Evolutionary conservation across 2,329 filamentous ascomycete genomes (phyloP), one percentile per base, ranked within the genome.

Genomic region (Thermothelomyces thermophilus): DNA sequence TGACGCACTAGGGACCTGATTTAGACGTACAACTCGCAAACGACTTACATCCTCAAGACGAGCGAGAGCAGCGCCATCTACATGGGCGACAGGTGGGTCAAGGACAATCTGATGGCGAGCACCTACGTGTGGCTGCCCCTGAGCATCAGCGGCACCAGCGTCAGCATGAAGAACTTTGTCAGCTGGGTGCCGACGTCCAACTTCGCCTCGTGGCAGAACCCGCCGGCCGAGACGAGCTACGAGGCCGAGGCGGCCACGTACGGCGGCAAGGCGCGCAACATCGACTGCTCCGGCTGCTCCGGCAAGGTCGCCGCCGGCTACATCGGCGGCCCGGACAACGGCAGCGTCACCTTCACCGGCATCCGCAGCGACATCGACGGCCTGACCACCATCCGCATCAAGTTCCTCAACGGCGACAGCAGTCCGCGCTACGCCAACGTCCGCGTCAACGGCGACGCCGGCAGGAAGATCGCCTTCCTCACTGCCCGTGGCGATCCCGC

Each of bases 61-160:
- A 33, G 56, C 58, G 28, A 34, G 14, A 41, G 14, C 33, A 64
- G 66, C 13, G 70, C 71, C 42, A 73, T 83, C 54, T 86, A 85
- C 64, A 76, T 84, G 65, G 83, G 83, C 17, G 83, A 87, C 64
- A 76, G 83, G 19, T 86, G 83, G 83, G 64, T 77, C 5, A 62
- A 63, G n/a, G 26, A 41, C 45, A 80, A 85, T 54, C 70, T 87
- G 0, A 75, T 74, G 63, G 67, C 74, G 0, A 78, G 74, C 45
- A 83, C 80, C 0, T 85, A 85, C 58, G 67, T 85, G 35, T 86
- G 82, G 82, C 70, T 85, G 0, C 82, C 82, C 0, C 64, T 85
- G 0, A 68, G 60, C 3, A 70, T 83, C 52, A 68, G 68, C 1
- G 79, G 77, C 0, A 77, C 70, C 0, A 73, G 66, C 0, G 76